Percentiles rank a stretch among this genome's conserved stretches.
phyloP scores from a whole-genome alignment of 306 rosid species.

The Trifolium pratense region DNA sequence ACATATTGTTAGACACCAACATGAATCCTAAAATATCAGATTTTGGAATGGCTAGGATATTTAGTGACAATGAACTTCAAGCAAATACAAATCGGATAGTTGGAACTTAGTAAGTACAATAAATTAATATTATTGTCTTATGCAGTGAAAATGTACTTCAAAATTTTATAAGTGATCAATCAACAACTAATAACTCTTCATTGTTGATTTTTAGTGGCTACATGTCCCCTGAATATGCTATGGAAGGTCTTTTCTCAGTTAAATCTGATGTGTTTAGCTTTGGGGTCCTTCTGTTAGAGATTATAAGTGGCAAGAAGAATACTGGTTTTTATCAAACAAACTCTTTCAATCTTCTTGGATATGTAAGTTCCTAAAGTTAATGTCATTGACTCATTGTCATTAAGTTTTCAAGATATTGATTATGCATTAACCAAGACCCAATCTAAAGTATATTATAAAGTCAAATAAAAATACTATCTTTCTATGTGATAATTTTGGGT shows the following conservation, averaged over 20 bases:
- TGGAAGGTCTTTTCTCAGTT: conserved; percentile 41
- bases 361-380: conserved; percentile 35
- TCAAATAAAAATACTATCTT: neutral
- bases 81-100: conserved; percentile 47
- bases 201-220: conserved; percentile 22
- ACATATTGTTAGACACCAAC: conserved; percentile 41
- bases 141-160: neutral
- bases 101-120: conserved; percentile 50
- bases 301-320: conserved; percentile 42
- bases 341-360: conserved; percentile 48
- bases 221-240: conserved; percentile 42
- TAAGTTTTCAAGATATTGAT: too few species aligned
- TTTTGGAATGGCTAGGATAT: conserved; percentile 48
- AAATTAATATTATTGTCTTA: neutral
- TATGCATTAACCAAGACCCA: neutral
- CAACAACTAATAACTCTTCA: neutral
- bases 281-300: conserved; percentile 42
- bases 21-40: conserved; percentile 53
- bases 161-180: neutral
- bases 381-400: neutral
- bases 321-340: conserved; percentile 42
- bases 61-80: conserved; percentile 36
- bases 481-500: neutral
- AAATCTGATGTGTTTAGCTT: conserved; percentile 49
- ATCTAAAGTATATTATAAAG: neutral